A percentile compares a stretch with the other conserved stretches of the same genome.
These are phyloP conservation scores for Oryza meridionalis DNA, from an alignment of 176 grass and related monocot species.

Conservation along the genomic window DNA sequence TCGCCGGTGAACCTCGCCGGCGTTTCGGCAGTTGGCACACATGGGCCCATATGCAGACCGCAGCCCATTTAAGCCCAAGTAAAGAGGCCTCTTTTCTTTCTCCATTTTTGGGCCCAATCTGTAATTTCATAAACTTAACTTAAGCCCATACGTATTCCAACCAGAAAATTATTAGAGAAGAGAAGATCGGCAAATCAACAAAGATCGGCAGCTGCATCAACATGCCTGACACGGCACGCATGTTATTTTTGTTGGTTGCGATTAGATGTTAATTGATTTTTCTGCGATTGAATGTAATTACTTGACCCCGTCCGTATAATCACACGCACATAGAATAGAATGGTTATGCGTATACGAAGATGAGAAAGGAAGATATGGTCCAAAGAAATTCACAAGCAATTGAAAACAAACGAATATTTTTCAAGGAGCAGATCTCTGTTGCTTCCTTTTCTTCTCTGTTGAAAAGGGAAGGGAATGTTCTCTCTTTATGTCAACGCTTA, in stretches of 20 bases:
- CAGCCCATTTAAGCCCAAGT: background rate
- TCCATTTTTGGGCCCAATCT: background rate
- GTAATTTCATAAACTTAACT: background rate
- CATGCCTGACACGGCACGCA: conserved; percentile 24
- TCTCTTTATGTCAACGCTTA: background rate
- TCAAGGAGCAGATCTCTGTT: background rate
- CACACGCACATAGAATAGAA: background rate
- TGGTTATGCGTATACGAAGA: background rate
- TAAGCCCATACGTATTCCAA: conserved; percentile 15
- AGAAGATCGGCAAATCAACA: background rate
- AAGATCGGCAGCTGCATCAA: background rate
- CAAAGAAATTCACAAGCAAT: too few species aligned
- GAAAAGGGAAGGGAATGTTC: background rate
- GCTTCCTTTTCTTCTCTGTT: background rate
- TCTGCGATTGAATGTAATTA: background rate
- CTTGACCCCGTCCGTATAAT: background rate
- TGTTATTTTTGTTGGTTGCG: background rate
- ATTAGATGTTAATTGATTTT: background rate
- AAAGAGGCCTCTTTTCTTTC: background rate
- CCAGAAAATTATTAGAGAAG: background rate
- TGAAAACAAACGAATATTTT: too few species aligned
- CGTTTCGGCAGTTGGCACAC: background rate
- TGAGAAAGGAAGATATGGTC: background rate
- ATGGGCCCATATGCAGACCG: background rate
- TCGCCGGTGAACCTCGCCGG: too few species aligned